Conservation (phyloP, 1,284 basidiomycete genomes). For the Cryptococcus sp. region DNA sequence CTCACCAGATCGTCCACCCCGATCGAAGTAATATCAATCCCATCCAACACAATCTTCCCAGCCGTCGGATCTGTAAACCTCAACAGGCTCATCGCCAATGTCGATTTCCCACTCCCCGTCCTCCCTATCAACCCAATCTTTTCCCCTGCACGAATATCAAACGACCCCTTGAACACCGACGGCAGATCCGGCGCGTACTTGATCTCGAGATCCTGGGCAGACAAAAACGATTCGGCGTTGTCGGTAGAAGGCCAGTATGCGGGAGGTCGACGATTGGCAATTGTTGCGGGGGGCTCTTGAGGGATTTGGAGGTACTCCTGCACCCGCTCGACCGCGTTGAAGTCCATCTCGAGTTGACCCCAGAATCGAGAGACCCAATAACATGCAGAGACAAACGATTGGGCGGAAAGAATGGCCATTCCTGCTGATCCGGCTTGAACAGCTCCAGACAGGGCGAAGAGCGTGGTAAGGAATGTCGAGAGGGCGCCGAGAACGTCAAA, state of each 20-base stretch:
- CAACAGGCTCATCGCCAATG: constrained; percentile 76
- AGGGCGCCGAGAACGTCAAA: constrained; percentile 71
- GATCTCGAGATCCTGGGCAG: constrained; percentile 66
- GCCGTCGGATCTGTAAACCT: constrained; percentile 78
- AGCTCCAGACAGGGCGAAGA: constrained; percentile 66
- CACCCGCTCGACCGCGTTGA: constrained; percentile 78
- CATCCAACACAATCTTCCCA: constrained; percentile 77
- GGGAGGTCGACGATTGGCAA: constrained; percentile 62
- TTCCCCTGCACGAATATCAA: constrained; percentile 65
- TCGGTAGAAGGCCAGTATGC: constrained; percentile 76
- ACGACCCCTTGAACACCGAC: constrained; percentile 70
- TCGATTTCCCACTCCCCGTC: constrained; percentile 50
- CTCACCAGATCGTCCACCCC: constrained; percentile 70
- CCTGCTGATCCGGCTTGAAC: constrained; percentile 70
- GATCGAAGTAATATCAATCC: constrained; percentile 81
- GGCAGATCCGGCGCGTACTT: constrained; percentile 81
- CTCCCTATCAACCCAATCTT: constrained; percentile 59
- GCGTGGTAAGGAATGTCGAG: constrained; percentile 65
- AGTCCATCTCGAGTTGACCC: constrained; percentile 50
- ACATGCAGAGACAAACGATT: constrained; percentile 41
- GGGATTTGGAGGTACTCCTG: constrained; percentile 84
- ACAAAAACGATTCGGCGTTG: constrained; percentile 47
- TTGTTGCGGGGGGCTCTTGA: constrained; percentile 69
- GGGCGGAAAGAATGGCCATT: constrained; percentile 66
- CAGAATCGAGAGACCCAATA: constrained; percentile 48